phyloP scores from a whole-genome alignment of 257 asterid genomes.

The Nicotiana noctiflora region DNA sequence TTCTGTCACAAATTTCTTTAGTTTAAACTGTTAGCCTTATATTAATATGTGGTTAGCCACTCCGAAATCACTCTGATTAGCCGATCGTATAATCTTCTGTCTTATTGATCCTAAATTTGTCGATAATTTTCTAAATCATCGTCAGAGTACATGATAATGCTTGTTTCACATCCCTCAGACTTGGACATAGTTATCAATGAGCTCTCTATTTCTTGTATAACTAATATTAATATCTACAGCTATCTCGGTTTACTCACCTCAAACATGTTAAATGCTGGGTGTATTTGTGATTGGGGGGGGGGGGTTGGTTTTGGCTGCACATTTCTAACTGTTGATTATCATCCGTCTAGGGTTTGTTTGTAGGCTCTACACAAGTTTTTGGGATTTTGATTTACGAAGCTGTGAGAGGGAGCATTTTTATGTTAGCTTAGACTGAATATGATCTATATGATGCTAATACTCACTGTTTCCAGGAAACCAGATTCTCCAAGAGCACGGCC shows the following conservation, averaged over 20 bases:
- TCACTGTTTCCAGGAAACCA: conserved; percentile 56
- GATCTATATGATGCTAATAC: conserved; percentile 9
- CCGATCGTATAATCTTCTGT: background rate
- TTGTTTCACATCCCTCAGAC: background rate
- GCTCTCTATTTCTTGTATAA: background rate
- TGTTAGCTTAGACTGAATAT: background rate
- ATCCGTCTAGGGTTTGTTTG: background rate
- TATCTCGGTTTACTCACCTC: background rate
- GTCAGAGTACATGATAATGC: background rate
- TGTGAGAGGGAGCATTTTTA: background rate
- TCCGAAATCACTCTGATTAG: background rate
- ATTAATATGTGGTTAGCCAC: background rate
- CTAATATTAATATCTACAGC: background rate
- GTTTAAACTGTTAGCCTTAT: background rate
- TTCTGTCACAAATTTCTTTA: no score
- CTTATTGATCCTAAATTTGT: background rate
- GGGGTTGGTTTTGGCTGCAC: no score
- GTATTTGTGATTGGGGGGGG: no score
- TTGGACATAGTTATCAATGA: background rate
- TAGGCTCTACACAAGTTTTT: background rate
- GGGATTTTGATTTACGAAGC: background rate
- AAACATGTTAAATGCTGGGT: background rate
- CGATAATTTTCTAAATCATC: background rate
- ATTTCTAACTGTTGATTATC: no score
- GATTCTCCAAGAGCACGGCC: conserved; percentile 80